phyloP scores from a whole-genome alignment of 2,329 filamentous ascomycete genomes.

The Calycina herbarum region DNA sequence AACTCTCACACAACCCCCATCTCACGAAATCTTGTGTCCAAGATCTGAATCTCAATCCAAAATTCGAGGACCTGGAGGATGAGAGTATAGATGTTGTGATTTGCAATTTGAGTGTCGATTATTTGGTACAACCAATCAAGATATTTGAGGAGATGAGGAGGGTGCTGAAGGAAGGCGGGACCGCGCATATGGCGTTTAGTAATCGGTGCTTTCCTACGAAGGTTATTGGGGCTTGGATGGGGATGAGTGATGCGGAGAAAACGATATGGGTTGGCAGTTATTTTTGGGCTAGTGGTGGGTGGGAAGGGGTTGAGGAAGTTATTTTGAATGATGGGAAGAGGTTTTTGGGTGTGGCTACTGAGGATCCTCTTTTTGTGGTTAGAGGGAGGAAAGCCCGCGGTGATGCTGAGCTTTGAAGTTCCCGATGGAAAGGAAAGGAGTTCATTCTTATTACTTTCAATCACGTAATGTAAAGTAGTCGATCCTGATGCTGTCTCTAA shows the following conservation, averaged over 20 bases:
- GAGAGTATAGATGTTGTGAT: constrained; percentile 46
- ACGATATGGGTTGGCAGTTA: constrained; percentile 53
- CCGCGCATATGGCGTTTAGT: constrained; percentile 50
- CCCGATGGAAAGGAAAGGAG: no score
- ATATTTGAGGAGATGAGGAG: constrained; percentile 45
- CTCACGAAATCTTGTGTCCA: constrained; percentile 39
- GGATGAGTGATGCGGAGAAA: constrained; percentile 45
- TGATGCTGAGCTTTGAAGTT: background rate
- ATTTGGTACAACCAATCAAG: constrained; percentile 47
- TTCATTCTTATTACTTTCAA: no score
- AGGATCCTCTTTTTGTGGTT: constrained; percentile 48
- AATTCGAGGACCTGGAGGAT: constrained; percentile 23
- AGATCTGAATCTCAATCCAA: constrained; percentile 45
- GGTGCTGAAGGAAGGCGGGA: constrained; percentile 44
- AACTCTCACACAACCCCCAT: constrained; percentile 45
- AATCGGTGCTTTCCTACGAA: constrained; percentile 56
- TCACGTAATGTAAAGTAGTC: no score
- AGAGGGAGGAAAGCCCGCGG: constrained; percentile 32
- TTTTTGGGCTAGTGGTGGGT: constrained; percentile 46
- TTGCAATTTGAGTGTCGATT: constrained; percentile 53
- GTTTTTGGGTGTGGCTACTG: constrained; percentile 17
- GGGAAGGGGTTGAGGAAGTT: constrained; percentile 54
- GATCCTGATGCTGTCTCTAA: background rate
- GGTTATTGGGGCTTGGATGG: constrained; percentile 49
- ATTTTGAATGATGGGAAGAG: constrained; percentile 45